These are phyloP conservation scores for Cladophialophora immunda DNA, from an alignment of 2,329 filamentous ascomycete genomes.

Conservation along the genomic window DNA sequence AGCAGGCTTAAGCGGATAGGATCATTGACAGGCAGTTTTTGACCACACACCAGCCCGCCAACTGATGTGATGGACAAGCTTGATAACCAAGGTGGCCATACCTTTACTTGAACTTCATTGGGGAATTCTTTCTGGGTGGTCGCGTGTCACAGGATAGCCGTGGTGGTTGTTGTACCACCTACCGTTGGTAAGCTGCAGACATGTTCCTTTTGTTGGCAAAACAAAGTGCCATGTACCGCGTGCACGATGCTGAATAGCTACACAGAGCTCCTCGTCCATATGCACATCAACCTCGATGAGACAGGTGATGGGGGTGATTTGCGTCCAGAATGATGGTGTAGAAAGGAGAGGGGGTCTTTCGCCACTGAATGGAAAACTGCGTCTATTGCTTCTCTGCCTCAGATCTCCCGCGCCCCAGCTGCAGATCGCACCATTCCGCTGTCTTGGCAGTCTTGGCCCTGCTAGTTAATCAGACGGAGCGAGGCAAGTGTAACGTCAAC, in stretches of 20 bases:
- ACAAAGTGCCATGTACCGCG: neutral
- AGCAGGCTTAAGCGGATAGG: neutral
- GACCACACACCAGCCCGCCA: neutral
- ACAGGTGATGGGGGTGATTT: neutral
- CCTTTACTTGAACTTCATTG: neutral
- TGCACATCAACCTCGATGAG: neutral
- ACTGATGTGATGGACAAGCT: neutral
- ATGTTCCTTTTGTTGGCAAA: neutral
- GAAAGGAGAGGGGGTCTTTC: neutral
- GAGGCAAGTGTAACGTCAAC: neutral
- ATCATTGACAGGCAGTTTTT: slow-evolving; percentile 10
- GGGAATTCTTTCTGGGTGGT: neutral
- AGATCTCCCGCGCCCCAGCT: neutral
- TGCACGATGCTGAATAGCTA: neutral
- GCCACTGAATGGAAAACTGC: neutral
- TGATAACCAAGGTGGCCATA: neutral
- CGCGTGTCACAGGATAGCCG: neutral
- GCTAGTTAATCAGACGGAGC: neutral
- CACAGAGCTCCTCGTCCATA: no score
- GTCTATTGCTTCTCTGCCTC: neutral
- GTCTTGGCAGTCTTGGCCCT: neutral
- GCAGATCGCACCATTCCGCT: neutral
- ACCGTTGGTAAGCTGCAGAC: neutral
- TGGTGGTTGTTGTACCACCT: neutral
- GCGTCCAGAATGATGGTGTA: neutral